Evolutionary conservation across 176 grass and related monocot genomes (phyloP).

Genomic region (Oryza punctata): DNA sequence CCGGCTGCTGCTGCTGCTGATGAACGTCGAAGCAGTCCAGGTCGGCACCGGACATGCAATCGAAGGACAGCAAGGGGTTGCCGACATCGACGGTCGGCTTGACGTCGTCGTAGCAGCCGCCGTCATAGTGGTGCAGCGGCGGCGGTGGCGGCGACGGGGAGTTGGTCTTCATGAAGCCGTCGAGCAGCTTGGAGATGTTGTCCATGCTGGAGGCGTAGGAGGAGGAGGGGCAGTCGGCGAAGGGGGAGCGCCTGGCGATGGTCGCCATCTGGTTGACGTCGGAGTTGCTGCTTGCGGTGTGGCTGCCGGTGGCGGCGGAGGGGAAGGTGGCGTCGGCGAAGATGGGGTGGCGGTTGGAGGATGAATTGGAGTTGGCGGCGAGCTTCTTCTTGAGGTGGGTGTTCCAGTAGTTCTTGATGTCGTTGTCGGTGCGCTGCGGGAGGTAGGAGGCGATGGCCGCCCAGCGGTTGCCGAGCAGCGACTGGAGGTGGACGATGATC

Average conservation of each 20-base stretch:
- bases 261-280: slow-evolving; percentile 14
- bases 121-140: slow-evolving; percentile 14
- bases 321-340: neutral
- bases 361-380: neutral
- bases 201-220: slow-evolving; percentile 82
- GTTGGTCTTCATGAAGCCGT: slow-evolving; percentile 66
- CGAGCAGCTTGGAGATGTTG: slow-evolving; percentile 78
- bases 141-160: neutral
- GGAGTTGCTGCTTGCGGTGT: neutral
- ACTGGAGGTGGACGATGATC: slow-evolving; percentile 86
- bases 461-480: slow-evolving; percentile 78
- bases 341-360: slow-evolving; percentile 15
- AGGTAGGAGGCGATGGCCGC: slow-evolving; percentile 86
- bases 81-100: slow-evolving; percentile 23
- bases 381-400: slow-evolving; percentile 93
- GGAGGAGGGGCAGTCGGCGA: slow-evolving; percentile 36
- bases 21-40: slow-evolving; percentile 19
- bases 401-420: slow-evolving; percentile 99
- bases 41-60: slow-evolving; percentile 17
- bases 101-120: slow-evolving; percentile 1
- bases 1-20: slow-evolving; percentile 9
- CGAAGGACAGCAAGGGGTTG: slow-evolving; percentile 41
- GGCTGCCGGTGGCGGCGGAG: neutral
- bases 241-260: slow-evolving; percentile 29
- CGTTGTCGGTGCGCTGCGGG: slow-evolving; percentile 82